phyloP scores from a whole-genome alignment of 352 stramenopile species.

The Discostella stelligera region DNA sequence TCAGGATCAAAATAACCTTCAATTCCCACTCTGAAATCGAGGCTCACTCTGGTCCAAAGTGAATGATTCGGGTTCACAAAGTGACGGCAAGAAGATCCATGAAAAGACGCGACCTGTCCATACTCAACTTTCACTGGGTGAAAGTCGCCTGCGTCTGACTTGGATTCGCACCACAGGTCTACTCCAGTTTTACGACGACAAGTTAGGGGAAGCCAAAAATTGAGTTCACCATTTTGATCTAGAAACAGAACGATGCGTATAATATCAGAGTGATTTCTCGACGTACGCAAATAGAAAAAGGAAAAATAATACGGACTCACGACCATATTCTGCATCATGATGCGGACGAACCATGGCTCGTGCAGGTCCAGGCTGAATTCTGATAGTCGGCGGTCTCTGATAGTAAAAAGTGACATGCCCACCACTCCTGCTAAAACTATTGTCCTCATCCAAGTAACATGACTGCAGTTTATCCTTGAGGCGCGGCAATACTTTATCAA shows the following conservation, averaged over 20 bases:
- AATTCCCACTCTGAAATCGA: conserved; percentile 82
- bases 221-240: conserved; percentile 81
- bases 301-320: conserved; percentile 4
- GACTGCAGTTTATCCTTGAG: conserved; percentile 61
- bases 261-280: background rate
- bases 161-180: conserved; percentile 73
- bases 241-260: background rate
- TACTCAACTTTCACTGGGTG: conserved; percentile 59
- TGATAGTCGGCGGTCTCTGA: conserved; percentile 78
- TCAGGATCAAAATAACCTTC: conserved; percentile 79
- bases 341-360: conserved; percentile 70
- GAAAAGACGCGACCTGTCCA: conserved; percentile 72
- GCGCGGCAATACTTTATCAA: conserved; percentile 62
- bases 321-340: conserved; percentile 80
- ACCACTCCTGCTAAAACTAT: conserved; percentile 1
- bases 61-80: conserved; percentile 79
- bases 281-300: background rate
- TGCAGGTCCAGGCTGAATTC: conserved; percentile 78
- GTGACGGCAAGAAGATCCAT: conserved; percentile 74
- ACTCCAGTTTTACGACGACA: conserved; percentile 62
- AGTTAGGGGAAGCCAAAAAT: conserved; percentile 83
- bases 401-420: conserved; percentile 70
- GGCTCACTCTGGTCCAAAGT: conserved; percentile 64
- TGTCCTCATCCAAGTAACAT: conserved; percentile 12
- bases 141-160: conserved; percentile 60